Evolutionary conservation across 2,329 filamentous ascomycete genomes (phyloP).

Genomic region (Fusarium sarcochroum): DNA sequence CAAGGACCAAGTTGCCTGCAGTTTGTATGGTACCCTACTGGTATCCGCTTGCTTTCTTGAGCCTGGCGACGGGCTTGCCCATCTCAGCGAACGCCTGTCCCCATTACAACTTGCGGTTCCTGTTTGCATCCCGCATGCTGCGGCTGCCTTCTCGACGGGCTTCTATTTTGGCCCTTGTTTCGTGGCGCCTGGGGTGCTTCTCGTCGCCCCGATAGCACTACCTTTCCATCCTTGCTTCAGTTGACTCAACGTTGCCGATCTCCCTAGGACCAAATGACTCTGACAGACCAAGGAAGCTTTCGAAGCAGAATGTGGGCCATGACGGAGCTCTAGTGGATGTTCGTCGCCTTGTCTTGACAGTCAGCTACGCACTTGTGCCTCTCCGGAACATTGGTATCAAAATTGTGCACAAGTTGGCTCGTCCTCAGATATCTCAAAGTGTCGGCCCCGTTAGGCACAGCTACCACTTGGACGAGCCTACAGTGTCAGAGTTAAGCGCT

Average conservation of each 20-base stretch:
- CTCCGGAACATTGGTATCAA: neutral
- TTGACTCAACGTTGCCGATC: conserved; percentile 4
- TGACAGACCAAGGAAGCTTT: neutral
- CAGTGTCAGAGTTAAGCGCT: neutral
- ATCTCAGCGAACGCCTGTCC: conserved; percentile 4
- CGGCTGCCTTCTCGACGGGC: conserved; percentile 23
- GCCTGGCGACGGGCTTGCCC: neutral
- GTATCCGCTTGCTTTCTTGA: conserved; percentile 1
- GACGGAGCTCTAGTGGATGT: neutral
- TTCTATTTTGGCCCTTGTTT: conserved; percentile 23
- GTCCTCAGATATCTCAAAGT: neutral
- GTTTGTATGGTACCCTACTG: conserved; percentile 8
- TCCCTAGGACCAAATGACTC: neutral
- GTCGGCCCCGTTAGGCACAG: neutral
- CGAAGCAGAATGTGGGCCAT: neutral
- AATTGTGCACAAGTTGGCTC: neutral
- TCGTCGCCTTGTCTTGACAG: neutral
- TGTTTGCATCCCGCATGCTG: conserved; percentile 11
- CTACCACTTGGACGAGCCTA: neutral
- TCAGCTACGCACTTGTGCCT: neutral
- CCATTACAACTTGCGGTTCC: conserved; percentile 12
- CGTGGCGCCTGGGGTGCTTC: conserved; percentile 17
- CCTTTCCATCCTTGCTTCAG: neutral
- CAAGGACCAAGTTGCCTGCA: conserved; percentile 12
- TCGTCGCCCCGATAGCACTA: neutral